Base-by-base conservation (phyloP, 1,139 yeast genomes). In the Wickerhamomyces sp. region DNA sequence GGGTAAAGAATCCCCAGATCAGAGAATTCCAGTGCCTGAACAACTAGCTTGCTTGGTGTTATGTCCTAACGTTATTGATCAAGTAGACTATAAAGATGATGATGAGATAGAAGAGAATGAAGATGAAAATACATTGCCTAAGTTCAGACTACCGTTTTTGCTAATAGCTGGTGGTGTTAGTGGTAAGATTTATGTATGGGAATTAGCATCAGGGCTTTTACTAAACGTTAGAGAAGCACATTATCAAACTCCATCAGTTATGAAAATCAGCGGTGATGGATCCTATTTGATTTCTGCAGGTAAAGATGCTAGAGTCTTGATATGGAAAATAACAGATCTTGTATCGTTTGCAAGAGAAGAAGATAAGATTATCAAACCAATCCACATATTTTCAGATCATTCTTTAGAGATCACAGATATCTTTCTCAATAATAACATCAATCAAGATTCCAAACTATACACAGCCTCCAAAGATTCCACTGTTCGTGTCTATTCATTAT, bases 161-260 rank as follows among this genome's bases (percentile, higher is more conserved):
- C 74, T 84, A 10, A 84, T 79, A 4, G 95, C 87, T 52, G 88
- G 90, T 44, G 73, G 93, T 43, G 63, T 71, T 48, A 61, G 83
- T 14, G 99, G 98, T 13, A 78, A 83, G 57, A 56, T 93, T 26
- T 86, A 85, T 59, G 64, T 91, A 5, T 93, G 99, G 98, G 96
- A 88, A 56, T 59, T 89, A 44, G 64, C 74, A n/a, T 83, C 94
- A 5, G 97, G 99, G 1, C 69, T 79, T 41, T 69, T 93, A 47
- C 58, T 91, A 34, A 73, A 79, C 50, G 93, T 81, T 10, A 80
- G 79, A 57, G 93, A 88, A 43, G 84, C 89, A 1, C 99, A 93
- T 67, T 93, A 89, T 64, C 97, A 91, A 64, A 73, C 76, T 7
- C 74, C 90, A 13, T 75, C 84, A 0, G 72, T 72, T 33, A 62